phyloP scores from a whole-genome alignment of 768 basidiomycete genomes.

The Cyclocybe cylindracea region DNA sequence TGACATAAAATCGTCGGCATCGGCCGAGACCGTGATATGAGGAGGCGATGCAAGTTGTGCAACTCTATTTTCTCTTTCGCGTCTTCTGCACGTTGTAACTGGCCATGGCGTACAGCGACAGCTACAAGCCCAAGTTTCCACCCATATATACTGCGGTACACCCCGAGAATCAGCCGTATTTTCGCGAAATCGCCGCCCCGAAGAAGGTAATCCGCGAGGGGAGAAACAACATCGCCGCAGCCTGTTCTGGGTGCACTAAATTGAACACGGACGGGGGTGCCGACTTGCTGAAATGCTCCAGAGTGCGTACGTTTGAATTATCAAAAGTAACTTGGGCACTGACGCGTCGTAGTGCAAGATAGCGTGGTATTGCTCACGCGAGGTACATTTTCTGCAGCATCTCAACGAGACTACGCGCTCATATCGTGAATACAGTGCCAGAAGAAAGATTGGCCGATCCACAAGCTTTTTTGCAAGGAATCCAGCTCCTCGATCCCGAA shows the following conservation, averaged over 20 bases:
- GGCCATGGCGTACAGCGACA: no score
- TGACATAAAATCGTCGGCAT: no score
- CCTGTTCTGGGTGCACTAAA: background rate
- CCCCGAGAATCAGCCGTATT: constrained; percentile 1
- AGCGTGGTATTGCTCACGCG: constrained; percentile 6
- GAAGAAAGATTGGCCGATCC: constrained; percentile 8
- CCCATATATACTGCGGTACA: background rate
- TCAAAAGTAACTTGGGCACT: background rate
- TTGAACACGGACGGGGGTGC: background rate
- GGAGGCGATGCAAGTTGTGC: no score
- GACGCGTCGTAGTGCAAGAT: constrained; percentile 4
- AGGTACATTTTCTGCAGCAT: background rate
- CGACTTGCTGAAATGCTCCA: background rate
- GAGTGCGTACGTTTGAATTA: background rate
- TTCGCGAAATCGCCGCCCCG: constrained; percentile 1
- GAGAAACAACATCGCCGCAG: background rate
- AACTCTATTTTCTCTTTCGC: no score
- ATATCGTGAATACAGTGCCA: constrained; percentile 1
- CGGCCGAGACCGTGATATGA: no score
- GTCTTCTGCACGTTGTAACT: no score
- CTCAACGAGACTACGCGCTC: background rate
- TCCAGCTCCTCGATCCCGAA: background rate
- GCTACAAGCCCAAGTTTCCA: no score
- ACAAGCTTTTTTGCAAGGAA: constrained; percentile 3
- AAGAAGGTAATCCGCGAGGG: background rate